Conservation (phyloP, 1,284 basidiomycete species). For the Malassezia restricta region DNA sequence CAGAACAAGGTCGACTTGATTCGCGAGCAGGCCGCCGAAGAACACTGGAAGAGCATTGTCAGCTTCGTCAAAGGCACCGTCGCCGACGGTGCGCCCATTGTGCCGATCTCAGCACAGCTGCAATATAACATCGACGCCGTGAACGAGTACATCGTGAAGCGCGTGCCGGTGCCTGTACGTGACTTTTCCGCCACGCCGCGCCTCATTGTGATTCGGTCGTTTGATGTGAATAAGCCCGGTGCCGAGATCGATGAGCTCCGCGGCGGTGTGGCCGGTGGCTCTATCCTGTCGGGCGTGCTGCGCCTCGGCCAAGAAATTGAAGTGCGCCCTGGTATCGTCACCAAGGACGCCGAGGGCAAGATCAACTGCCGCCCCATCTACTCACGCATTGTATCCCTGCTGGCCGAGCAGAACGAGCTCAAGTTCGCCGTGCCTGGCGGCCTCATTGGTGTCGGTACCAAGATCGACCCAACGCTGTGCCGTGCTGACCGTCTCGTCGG, state of each 20-base stretch:
- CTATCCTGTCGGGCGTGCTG: slow-evolving; percentile 83
- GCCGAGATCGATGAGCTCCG: slow-evolving; percentile 92
- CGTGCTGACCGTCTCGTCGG: slow-evolving; percentile 92
- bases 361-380: slow-evolving; percentile 89
- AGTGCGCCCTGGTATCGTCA: slow-evolving; percentile 91
- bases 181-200: slow-evolving; percentile 83
- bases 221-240: slow-evolving; percentile 98
- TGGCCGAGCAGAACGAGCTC: slow-evolving; percentile 87
- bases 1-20: slow-evolving; percentile 52
- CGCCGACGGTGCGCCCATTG: slow-evolving; percentile 89
- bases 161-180: slow-evolving; percentile 82
- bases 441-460: slow-evolving; percentile 91
- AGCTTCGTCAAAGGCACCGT: slow-evolving; percentile 58
- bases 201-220: slow-evolving; percentile 97
- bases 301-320: slow-evolving; percentile 85
- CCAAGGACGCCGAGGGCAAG: slow-evolving; percentile 79
- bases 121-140: slow-evolving; percentile 99
- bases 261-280: slow-evolving; percentile 94
- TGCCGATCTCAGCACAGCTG: slow-evolving; percentile 94
- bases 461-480: slow-evolving; percentile 90
- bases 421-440: slow-evolving; percentile 94
- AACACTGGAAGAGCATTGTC: slow-evolving; percentile 43
- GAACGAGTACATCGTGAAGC: slow-evolving; percentile 94
- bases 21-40: slow-evolving; percentile 42
- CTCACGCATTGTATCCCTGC: slow-evolving; percentile 75